Conservation (phyloP, 768 basidiomycete genomes). For the Suillus decipiens region DNA sequence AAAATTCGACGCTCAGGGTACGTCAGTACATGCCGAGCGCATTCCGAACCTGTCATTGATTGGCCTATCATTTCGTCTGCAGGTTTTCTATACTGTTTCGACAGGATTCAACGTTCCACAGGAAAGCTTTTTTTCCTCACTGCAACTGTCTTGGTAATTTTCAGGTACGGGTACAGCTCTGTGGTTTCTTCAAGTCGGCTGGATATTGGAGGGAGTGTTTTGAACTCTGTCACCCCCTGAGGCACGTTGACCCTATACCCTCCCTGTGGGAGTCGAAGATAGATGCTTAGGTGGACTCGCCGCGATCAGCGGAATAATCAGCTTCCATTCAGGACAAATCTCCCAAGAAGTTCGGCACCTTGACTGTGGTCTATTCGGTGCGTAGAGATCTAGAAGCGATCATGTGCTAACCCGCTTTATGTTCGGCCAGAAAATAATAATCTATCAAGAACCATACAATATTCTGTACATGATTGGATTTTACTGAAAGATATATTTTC, state of each 20-base stretch:
- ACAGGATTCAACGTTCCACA: neutral
- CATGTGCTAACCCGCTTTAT: neutral
- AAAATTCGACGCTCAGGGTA: neutral
- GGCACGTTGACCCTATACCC: too few relatives aligned
- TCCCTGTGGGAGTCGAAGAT: neutral
- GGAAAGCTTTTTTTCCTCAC: too few relatives aligned
- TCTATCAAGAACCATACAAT: neutral
- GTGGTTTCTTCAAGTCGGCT: neutral
- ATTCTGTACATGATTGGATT: neutral
- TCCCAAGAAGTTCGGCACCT: neutral
- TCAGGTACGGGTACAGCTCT: neutral
- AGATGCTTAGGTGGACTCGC: neutral
- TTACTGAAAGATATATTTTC: neutral
- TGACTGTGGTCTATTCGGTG: neutral
- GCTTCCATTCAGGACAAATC: neutral
- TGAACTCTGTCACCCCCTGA: neutral
- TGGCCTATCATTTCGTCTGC: neutral
- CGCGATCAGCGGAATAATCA: neutral
- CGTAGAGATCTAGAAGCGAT: neutral
- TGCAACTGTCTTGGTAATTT: neutral
- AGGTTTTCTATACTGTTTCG: neutral
- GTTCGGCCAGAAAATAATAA: neutral
- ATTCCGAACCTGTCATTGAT: neutral
- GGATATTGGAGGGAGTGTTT: neutral
- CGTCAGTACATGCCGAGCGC: neutral